Evolutionary conservation across 169 alveolate species (phyloP).

Genomic region (Cryptosporidium canis): DNA sequence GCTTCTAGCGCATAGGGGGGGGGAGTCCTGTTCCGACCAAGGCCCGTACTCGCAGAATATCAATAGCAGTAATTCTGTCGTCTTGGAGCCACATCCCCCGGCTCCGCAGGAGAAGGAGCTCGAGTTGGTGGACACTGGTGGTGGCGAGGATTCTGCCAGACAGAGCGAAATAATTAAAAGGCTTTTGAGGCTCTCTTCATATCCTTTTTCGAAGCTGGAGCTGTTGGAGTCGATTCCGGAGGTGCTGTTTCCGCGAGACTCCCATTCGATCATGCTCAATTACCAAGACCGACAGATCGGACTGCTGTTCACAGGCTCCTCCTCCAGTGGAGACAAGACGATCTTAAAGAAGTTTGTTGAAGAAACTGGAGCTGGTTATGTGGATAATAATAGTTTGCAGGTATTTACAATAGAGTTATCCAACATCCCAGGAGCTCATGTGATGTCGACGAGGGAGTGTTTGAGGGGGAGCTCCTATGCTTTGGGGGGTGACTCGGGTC

Average conservation of each 20-base stretch:
- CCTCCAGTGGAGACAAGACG: conserved; percentile 34
- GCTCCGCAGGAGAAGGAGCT: too few species aligned
- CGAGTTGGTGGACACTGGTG: background rate
- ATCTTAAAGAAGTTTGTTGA: background rate
- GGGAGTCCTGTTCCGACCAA: background rate
- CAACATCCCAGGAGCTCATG: conserved; percentile 60
- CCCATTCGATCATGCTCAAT: background rate
- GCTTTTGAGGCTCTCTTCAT: conserved; percentile 48
- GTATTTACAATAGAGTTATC: conserved; percentile 58
- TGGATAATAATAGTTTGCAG: conserved; percentile 30
- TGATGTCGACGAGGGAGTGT: background rate
- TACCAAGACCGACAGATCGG: conserved; percentile 64
- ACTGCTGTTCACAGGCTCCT: conserved; percentile 22
- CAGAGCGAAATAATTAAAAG: conserved; percentile 20
- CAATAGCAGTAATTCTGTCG: background rate
- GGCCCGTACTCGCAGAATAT: background rate
- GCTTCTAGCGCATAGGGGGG: conserved; percentile 1
- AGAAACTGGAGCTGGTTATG: conserved; percentile 1
- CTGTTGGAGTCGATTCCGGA: conserved; percentile 35
- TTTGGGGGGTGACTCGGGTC: background rate
- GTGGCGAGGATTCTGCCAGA: background rate
- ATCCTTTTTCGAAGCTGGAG: conserved; percentile 50
- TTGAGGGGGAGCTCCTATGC: background rate
- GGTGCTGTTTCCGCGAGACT: conserved; percentile 29
- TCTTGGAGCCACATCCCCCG: too few species aligned